Conservation (phyloP, 2,329 filamentous ascomycete genomes). For the Cercospora berteroae region DNA sequence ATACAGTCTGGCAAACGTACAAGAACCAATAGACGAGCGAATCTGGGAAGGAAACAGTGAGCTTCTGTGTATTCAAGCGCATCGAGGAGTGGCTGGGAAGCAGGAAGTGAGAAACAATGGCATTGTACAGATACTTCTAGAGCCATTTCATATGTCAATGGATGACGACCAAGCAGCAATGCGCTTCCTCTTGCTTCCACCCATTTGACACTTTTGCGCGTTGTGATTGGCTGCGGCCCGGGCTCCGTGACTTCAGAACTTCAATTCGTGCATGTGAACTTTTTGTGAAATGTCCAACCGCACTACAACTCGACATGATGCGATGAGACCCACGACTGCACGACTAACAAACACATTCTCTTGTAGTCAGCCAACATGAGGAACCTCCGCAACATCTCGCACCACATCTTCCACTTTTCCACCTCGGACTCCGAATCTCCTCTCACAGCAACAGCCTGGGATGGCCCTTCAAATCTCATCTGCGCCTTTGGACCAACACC, state of each 20-base stretch:
- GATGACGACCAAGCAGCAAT: constrained; percentile 2
- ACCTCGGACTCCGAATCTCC: constrained; percentile 42
- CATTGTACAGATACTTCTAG: constrained; percentile 13
- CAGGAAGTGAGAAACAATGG: constrained; percentile 9
- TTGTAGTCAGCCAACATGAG: constrained; percentile 59
- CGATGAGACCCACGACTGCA: neutral
- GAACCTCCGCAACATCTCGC: constrained; percentile 77
- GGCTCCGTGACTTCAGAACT: constrained; percentile 7
- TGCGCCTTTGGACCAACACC: constrained; percentile 77
- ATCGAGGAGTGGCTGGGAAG: neutral
- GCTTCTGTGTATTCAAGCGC: neutral
- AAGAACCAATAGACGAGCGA: constrained; percentile 52
- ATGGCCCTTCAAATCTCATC: constrained; percentile 69
- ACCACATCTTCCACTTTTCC: constrained; percentile 61
- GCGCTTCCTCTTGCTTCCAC: constrained; percentile 2
- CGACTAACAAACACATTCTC: neutral
- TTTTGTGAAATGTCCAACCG: constrained; percentile 7
- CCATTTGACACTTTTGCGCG: constrained; percentile 3
- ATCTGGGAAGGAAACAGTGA: constrained; percentile 1
- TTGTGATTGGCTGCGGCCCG: constrained; percentile 7
- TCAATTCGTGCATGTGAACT: constrained; percentile 6
- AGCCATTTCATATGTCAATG: constrained; percentile 14
- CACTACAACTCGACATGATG: neutral
- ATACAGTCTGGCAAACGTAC: constrained; percentile 64
- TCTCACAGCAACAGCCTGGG: constrained; percentile 81